A percentile compares a stretch with the other conserved stretches of the same genome.
These are phyloP conservation scores for Leishmania lainsoni DNA, from an alignment of 208 protist genomes.

Conservation along the genomic window DNA sequence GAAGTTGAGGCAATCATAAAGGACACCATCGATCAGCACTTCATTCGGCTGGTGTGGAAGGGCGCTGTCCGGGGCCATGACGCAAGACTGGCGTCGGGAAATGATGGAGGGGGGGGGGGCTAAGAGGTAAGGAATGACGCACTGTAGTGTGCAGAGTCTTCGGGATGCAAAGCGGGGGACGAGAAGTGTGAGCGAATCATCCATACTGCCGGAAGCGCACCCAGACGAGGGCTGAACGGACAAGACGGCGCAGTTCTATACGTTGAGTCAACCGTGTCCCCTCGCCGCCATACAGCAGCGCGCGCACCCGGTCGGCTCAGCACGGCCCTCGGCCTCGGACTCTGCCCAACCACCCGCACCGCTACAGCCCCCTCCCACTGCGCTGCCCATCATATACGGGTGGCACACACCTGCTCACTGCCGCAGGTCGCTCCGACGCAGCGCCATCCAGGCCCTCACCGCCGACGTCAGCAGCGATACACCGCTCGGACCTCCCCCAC, in stretches of 20 bases:
- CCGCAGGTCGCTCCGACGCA: neutral
- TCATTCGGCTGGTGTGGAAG: conserved; percentile 51
- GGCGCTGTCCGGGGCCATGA: conserved; percentile 7
- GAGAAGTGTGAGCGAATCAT: neutral
- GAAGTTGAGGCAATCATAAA: conserved; percentile 75
- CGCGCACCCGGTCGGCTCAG: neutral
- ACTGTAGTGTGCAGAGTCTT: neutral
- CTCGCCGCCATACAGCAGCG: neutral
- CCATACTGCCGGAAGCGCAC: neutral
- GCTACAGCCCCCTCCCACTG: no score
- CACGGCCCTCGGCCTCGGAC: neutral
- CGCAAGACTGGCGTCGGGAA: neutral
- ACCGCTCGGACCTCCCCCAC: neutral
- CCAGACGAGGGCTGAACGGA: neutral
- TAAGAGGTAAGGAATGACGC: neutral
- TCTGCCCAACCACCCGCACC: neutral
- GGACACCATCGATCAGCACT: conserved; percentile 57
- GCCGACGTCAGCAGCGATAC: neutral
- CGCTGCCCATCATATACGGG: neutral
- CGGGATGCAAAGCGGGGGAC: no score
- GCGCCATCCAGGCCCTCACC: neutral
- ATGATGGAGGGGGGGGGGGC: neutral
- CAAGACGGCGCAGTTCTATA: no score
- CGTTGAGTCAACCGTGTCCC: no score
- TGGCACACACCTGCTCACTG: neutral